Evolutionary conservation across 1,284 basidiomycete species (phyloP), one percentile per base, ranked within the genome.

Genomic region (Stygiomarasmius scandens): DNA sequence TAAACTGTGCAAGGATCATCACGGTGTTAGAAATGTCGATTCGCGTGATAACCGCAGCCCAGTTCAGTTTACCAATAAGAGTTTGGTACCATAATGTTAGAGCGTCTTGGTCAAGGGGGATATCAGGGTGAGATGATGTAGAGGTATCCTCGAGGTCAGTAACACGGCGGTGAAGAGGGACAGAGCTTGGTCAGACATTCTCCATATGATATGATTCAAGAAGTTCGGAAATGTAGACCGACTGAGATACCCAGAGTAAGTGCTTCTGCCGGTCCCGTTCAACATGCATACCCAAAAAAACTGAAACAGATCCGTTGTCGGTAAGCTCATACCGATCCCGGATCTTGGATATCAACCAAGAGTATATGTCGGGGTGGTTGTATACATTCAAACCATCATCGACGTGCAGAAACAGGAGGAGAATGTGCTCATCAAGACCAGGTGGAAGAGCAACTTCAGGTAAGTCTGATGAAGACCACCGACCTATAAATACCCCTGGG

Each of bases 21-120:
- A 55, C 53, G 1, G 52, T 29, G 38, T 45, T 51, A 20, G 52
- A 14, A n/a, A 54, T 54, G 36, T 54, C 52, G 29, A 32, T n/a
- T n/a, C n/a, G n/a, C n/a, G n/a, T n/a, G n/a, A n/a, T n/a, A n/a
- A n/a, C n/a, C n/a, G n/a, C n/a, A n/a, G n/a, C n/a, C n/a, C n/a
- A n/a, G n/a, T n/a, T n/a, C n/a, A n/a, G n/a, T n/a, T n/a, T n/a
- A n/a, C n/a, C n/a, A n/a, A n/a, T n/a, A n/a, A n/a, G n/a, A n/a
- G n/a, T n/a, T n/a, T n/a, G n/a, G n/a, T n/a, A n/a, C n/a, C n/a
- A n/a, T n/a, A n/a, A n/a, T n/a, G n/a, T n/a, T n/a, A n/a, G n/a
- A n/a, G n/a, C n/a, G n/a, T n/a, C n/a, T n/a, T n/a, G n/a, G n/a
- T n/a, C n/a, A n/a, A n/a, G n/a, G n/a, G n/a, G n/a, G n/a, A n/a